Base-by-base conservation (phyloP, 108 stramenopile genomes). In the Cyclotella baltica region DNA sequence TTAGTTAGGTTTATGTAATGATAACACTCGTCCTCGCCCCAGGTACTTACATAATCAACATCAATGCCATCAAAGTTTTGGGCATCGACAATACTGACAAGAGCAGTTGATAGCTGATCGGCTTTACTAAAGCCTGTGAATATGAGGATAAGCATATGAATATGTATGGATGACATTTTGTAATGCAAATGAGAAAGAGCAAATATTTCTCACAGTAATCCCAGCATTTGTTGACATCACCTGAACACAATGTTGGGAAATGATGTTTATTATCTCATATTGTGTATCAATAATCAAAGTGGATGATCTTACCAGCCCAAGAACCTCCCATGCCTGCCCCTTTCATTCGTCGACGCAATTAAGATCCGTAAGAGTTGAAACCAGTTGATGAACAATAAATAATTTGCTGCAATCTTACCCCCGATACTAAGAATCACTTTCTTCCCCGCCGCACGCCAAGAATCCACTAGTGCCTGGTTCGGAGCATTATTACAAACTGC, bases 341-440 rank as follows among this genome's bases (percentile, higher is more conserved):
- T 43, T 6, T 43, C 6, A 43, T 43, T n/a, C n/a, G 13, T 11
- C 13, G 10, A 43, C 10, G 6, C 10, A 13, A 43, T 6, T 6
- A 11, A 11, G 13, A 43, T 43, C 40, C 6, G 13, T 43, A 43
- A 6, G 6, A 13, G 10, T 43, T 43, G 40, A 43, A 6, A 43
- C 6, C 10, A 6, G 13, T 13, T 11, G 6, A 11, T 11, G 13
- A 43, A 6, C 6, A 43, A 6, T 43, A 13, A 6, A 11, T 43
- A 13, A n/a, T n/a, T n/a, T n/a, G n/a, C n/a, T n/a, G n/a, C n/a
- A n/a, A n/a, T n/a, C 40, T 11, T 43, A 43, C 40, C 89, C 3
- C 89, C 89, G 55, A 89, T 86, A 61, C 83, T 81, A 0, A 89
- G 79, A 50, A 89, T 77, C 15, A 89, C 83, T 61, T 89, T 89